Evolutionary conservation across 2,329 filamentous ascomycete species (phyloP).

Genomic region (Mycosphaerella arachidis): DNA sequence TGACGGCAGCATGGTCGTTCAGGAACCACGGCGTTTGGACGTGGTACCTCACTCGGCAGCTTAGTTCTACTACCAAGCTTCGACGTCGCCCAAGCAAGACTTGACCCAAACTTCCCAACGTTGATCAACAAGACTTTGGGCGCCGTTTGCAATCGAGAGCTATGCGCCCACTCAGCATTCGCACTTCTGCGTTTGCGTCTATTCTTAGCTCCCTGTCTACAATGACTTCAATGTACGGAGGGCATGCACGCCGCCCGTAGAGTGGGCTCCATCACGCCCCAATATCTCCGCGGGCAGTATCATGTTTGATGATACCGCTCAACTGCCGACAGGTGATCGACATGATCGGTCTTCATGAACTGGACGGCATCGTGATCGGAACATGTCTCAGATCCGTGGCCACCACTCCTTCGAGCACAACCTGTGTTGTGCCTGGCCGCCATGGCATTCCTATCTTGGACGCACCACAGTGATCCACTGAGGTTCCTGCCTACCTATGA

Average conservation of each 20-base stretch:
- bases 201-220: no score
- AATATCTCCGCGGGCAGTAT: not conserved
- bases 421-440: not conserved
- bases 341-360: not conserved
- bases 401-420: not conserved
- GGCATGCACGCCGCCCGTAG: not conserved
- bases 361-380: not conserved
- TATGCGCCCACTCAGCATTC: not conserved
- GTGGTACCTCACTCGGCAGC: not conserved
- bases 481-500: no score
- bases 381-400: not conserved
- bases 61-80: not conserved
- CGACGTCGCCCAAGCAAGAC: not conserved
- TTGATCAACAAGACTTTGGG: not conserved
- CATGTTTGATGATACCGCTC: not conserved
- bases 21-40: not conserved
- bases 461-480: not conserved
- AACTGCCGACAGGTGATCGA: not conserved
- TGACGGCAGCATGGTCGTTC: not conserved
- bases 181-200: not conserved
- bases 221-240: not conserved
- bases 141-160: not conserved
- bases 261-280: not conserved
- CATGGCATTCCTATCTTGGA: not conserved
- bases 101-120: not conserved